phyloP scores from a whole-genome alignment of 2,329 filamentous ascomycete species.

The Diaporthe longicolla region DNA sequence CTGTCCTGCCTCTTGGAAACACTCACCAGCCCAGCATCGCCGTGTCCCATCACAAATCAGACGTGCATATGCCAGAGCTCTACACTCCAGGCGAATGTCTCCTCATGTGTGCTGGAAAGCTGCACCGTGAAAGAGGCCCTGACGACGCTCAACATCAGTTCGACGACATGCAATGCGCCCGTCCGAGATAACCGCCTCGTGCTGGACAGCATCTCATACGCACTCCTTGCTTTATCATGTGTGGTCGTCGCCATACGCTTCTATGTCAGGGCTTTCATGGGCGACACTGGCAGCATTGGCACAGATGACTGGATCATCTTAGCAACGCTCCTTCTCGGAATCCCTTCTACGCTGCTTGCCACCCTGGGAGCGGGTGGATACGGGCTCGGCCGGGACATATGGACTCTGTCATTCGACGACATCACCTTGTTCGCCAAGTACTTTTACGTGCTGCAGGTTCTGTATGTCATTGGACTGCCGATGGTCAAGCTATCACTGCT shows the following conservation, averaged over 20 bases:
- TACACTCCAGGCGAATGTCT: conserved; percentile 1
- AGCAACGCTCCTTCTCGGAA: conserved; percentile 38
- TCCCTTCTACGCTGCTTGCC: conserved; percentile 42
- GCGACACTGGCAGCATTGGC: conserved; percentile 31
- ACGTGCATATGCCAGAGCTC: conserved; percentile 36
- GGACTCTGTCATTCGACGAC: conserved; percentile 47
- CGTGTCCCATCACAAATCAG: conserved; percentile 36
- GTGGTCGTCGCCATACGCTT: conserved; percentile 36
- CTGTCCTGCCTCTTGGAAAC: conserved; percentile 12
- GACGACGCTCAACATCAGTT: conserved; percentile 1
- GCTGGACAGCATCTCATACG: conserved; percentile 12
- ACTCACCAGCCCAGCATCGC: conserved; percentile 16
- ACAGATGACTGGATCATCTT: conserved; percentile 44
- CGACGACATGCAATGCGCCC: conserved; percentile 15
- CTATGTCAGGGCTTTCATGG: conserved; percentile 40
- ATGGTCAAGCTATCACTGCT: conserved; percentile 37
- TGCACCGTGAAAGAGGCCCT: conserved; percentile 40
- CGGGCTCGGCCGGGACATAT: conserved; percentile 49
- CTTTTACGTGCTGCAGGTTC: conserved; percentile 47
- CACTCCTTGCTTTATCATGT: conserved; percentile 29
- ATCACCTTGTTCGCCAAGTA: conserved; percentile 47
- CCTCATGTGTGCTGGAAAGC: conserved; percentile 7
- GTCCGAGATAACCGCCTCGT: not conserved
- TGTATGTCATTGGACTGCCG: conserved; percentile 35
- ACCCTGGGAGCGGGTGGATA: conserved; percentile 37